A percentile compares a stretch with the other conserved stretches of the same genome.
phyloP scores from a whole-genome alignment of 2,329 filamentous ascomycete species.

The Thyridium curvatum region DNA sequence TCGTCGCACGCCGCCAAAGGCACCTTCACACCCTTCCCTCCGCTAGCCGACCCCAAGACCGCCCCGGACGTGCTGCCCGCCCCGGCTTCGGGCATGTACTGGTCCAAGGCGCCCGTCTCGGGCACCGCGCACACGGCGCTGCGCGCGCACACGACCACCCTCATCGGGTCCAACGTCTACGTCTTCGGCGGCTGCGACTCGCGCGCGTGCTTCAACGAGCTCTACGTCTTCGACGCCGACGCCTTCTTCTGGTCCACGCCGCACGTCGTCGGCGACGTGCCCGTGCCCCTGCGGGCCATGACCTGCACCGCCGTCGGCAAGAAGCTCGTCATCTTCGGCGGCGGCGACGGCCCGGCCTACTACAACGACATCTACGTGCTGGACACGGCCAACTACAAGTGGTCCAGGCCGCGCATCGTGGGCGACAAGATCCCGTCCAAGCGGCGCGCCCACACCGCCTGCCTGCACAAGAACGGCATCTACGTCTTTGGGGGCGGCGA shows the following conservation, averaged over 20 bases:
- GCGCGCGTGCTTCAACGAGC: constrained; percentile 60
- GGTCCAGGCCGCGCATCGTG: constrained; percentile 54
- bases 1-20: constrained; percentile 14
- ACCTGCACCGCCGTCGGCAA: constrained; percentile 64
- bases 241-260: constrained; percentile 64
- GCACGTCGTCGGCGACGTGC: constrained; percentile 58
- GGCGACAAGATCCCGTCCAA: constrained; percentile 54
- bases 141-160: constrained; percentile 60
- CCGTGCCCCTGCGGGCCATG: constrained; percentile 62
- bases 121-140: constrained; percentile 55
- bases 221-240: constrained; percentile 65
- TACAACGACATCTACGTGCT: constrained; percentile 68
- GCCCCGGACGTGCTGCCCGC: constrained; percentile 55
- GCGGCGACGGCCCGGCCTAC: constrained; percentile 63
- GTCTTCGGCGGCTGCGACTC: constrained; percentile 65
- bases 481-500: constrained; percentile 69
- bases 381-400: constrained; percentile 64
- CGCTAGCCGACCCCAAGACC: constrained; percentile 48
- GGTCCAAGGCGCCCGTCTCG: constrained; percentile 60
- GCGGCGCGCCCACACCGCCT: constrained; percentile 63
- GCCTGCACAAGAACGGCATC: constrained; percentile 63
- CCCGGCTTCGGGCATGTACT: constrained; percentile 67
- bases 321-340: constrained; percentile 64
- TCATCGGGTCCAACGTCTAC: constrained; percentile 61
- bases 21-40: constrained; percentile 44